Percentiles rank a stretch among this genome's conserved stretches.
Evolutionary conservation across 352 stramenopile genomes (phyloP).

Genomic region (Phytophthora lateralis): DNA sequence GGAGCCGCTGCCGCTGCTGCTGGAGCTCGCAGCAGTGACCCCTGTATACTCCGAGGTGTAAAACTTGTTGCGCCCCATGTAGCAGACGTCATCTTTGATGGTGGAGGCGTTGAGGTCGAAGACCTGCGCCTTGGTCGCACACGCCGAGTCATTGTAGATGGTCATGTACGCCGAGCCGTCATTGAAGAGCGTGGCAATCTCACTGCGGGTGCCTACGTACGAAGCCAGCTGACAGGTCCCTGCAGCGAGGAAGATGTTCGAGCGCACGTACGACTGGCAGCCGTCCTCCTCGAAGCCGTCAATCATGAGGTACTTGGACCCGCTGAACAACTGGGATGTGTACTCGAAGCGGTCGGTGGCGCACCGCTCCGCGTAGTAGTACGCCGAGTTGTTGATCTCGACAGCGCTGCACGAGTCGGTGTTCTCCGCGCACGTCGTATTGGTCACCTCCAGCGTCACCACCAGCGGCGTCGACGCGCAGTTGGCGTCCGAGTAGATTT

Average conservation of each 20-base stretch:
- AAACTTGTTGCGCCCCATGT: constrained; percentile 42
- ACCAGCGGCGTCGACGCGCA: constrained; percentile 39
- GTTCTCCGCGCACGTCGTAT: constrained; percentile 15
- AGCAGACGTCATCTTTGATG: constrained; percentile 32
- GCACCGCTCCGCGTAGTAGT: constrained; percentile 43
- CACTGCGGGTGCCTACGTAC: constrained; percentile 38
- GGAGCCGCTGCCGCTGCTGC: constrained; percentile 8
- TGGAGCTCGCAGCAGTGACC: constrained; percentile 2
- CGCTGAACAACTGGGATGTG: constrained; percentile 36
- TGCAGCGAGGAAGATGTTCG: constrained; percentile 39
- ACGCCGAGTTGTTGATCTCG: constrained; percentile 41
- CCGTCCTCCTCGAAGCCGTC: constrained; percentile 33
- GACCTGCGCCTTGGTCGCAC: constrained; percentile 28
- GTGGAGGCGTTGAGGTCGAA: constrained; percentile 35
- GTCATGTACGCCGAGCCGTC: constrained; percentile 47
- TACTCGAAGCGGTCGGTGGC: constrained; percentile 39
- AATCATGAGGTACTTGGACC: constrained; percentile 47
- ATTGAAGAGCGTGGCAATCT: constrained; percentile 40
- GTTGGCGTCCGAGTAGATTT: constrained; percentile 45
- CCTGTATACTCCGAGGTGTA: constrained; percentile 38
- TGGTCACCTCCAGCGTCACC: constrained; percentile 33
- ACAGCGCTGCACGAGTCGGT: constrained; percentile 33
- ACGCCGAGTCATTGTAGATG: constrained; percentile 48
- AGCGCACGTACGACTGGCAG: constrained; percentile 32
- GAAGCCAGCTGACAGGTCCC: constrained; percentile 44